Conservation (phyloP, 2,329 filamentous ascomycete genomes). For the Claviceps digitariae region DNA sequence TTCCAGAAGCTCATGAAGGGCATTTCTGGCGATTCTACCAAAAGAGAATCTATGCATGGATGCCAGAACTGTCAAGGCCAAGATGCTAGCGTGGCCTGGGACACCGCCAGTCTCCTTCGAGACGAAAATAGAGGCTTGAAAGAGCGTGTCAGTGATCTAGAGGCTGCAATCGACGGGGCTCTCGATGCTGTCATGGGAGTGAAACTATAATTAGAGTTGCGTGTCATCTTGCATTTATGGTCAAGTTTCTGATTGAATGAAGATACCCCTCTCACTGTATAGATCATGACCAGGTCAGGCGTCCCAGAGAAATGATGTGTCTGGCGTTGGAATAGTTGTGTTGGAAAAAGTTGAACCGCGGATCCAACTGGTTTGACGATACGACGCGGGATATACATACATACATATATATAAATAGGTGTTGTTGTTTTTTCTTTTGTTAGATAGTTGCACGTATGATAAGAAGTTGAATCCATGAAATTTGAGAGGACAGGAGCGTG, state of each 20-base stretch:
- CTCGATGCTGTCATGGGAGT: constrained; percentile 46
- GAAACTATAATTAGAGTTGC: neutral
- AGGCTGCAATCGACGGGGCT: constrained; percentile 46
- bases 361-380: neutral
- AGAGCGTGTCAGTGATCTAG: constrained; percentile 42
- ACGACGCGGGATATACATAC: neutral
- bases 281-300: neutral
- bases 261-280: neutral
- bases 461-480: neutral
- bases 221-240: neutral
- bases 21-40: constrained; percentile 23
- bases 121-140: constrained; percentile 52
- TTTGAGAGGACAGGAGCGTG: neutral
- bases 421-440: neutral
- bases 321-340: neutral
- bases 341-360: neutral
- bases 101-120: constrained; percentile 46
- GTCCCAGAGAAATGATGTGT: neutral
- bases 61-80: constrained; percentile 46
- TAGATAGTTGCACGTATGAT: neutral
- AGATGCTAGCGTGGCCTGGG: constrained; percentile 48
- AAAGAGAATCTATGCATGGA: constrained; percentile 13
- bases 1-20: constrained; percentile 30
- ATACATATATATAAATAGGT: neutral
- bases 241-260: neutral